These are phyloP conservation scores for Phytophthora cryptogea DNA, from an alignment of 352 stramenopile species.

Conservation along the genomic window DNA sequence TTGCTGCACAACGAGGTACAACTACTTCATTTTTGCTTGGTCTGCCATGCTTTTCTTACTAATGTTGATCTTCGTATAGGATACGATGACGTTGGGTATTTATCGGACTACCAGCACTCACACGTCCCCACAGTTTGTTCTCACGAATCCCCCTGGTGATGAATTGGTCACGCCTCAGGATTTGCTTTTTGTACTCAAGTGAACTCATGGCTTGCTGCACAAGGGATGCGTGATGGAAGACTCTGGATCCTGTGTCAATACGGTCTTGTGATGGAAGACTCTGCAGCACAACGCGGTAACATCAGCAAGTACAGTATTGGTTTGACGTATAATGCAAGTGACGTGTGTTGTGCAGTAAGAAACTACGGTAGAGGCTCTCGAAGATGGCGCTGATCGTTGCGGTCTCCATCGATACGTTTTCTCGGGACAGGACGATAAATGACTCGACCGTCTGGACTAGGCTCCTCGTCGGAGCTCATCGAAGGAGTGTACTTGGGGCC, in stretches of 20 bases:
- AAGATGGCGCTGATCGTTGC: conserved; percentile 19
- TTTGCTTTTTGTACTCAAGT: conserved; percentile 74
- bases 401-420: conserved; percentile 11
- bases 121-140: conserved; percentile 55
- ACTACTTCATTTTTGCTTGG: conserved; percentile 1
- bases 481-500: conserved; percentile 69
- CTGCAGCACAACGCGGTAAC: background rate
- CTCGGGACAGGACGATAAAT: conserved; percentile 31
- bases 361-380: conserved; percentile 5
- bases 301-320: background rate
- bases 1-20: conserved; percentile 63
- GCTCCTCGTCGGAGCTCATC: background rate
- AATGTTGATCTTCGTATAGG: conserved; percentile 33
- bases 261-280: background rate
- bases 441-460: conserved; percentile 15
- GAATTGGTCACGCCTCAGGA: conserved; percentile 65
- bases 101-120: conserved; percentile 47
- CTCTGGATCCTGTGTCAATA: no score
- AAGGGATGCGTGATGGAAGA: background rate
- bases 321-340: no score
- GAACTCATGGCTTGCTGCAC: conserved; percentile 7
- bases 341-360: no score
- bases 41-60: background rate
- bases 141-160: conserved; percentile 67
- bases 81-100: conserved; percentile 60